Evolutionary conservation across 768 basidiomycete species (phyloP).

Genomic region (Mycena albidolilacea): DNA sequence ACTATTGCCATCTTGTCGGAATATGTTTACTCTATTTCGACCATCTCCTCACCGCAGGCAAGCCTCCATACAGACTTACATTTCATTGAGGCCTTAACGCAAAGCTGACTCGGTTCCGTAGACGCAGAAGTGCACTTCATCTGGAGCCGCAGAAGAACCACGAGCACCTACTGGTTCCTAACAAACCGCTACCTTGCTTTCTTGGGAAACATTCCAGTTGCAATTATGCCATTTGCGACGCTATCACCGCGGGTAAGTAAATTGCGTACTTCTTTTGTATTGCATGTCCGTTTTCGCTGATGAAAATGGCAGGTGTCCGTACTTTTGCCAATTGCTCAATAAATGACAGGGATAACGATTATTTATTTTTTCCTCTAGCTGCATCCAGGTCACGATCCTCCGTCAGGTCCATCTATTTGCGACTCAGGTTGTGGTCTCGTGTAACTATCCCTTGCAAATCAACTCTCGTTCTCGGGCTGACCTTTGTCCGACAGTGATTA

Average conservation of each 20-base stretch:
- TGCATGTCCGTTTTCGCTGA: background rate
- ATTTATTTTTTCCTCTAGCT: background rate
- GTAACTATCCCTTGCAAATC: background rate
- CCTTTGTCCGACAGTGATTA: background rate
- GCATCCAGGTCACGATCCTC: background rate
- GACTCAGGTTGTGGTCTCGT: slow-evolving; percentile 5
- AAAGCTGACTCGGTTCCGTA: slow-evolving; percentile 29
- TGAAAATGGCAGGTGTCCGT: slow-evolving; percentile 3
- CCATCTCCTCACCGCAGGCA: background rate
- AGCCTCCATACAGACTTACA: background rate
- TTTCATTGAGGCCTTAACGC: background rate
- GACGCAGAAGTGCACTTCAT: slow-evolving; percentile 59
- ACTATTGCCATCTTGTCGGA: background rate
- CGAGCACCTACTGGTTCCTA: slow-evolving; percentile 62
- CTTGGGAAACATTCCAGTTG: slow-evolving; percentile 53
- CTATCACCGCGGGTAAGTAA: slow-evolving; percentile 32
- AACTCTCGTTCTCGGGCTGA: background rate
- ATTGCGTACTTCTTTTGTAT: too few species aligned
- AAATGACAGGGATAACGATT: too few species aligned
- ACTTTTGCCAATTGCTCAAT: background rate
- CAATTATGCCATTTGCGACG: slow-evolving; percentile 48
- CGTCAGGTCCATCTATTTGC: slow-evolving; percentile 3
- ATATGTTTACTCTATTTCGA: slow-evolving; percentile 3
- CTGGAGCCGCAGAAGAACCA: slow-evolving; percentile 57
- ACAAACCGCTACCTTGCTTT: slow-evolving; percentile 65